Conservation (phyloP, 2,329 filamentous ascomycete species). For the Fusarium sp. region DNA sequence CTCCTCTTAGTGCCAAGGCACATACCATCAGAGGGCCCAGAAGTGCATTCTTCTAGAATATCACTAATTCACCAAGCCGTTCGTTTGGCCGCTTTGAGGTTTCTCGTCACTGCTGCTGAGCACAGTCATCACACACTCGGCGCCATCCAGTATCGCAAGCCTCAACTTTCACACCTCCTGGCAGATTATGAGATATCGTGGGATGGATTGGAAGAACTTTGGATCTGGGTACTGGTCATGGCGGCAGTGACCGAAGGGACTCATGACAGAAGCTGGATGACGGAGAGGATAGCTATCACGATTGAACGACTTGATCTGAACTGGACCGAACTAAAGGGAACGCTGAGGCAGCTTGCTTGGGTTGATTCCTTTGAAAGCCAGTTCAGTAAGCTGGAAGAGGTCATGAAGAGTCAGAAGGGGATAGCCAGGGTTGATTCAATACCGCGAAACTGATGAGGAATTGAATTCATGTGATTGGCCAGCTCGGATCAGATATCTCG, state of each 20-base stretch:
- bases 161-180: neutral
- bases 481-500: constrained; percentile 9
- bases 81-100: neutral
- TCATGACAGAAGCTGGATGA: neutral
- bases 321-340: neutral
- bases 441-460: neutral
- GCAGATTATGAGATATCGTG: neutral
- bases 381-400: neutral
- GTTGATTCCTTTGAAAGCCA: neutral
- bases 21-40: neutral
- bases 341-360: constrained; percentile 1
- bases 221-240: neutral
- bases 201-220: neutral
- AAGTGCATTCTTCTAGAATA: neutral
- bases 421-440: neutral
- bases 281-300: neutral
- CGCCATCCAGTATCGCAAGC: neutral
- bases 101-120: neutral
- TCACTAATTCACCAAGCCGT: neutral
- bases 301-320: neutral
- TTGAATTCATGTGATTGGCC: neutral
- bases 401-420: neutral
- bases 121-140: constrained; percentile 2
- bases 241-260: neutral
- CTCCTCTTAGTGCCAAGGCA: neutral